Percentiles rank a stretch among this genome's conserved stretches.
Conservation (phyloP, 148 eudicot genomes). For the Persicaria tinctoria region DNA sequence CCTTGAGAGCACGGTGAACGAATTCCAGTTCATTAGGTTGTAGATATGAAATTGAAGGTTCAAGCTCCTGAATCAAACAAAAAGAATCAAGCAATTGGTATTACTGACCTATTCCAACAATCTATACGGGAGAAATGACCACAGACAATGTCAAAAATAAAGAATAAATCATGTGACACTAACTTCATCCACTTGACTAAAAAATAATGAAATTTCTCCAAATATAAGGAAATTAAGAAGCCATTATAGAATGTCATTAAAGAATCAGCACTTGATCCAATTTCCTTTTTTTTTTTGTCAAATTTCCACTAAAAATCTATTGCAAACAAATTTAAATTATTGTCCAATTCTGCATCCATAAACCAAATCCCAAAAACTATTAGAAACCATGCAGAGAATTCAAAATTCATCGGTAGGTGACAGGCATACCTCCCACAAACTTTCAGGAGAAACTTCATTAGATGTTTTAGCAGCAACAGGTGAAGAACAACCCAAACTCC, state of each 20-base stretch:
- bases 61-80: constrained; percentile 60
- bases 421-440: constrained; percentile 83
- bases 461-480: constrained; percentile 34
- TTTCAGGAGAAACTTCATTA: constrained; percentile 53
- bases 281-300: neutral
- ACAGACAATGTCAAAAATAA: neutral
- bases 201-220: neutral
- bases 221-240: neutral
- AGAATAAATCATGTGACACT: neutral
- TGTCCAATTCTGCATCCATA: neutral
- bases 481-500: constrained; percentile 51
- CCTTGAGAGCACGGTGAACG: constrained; percentile 69
- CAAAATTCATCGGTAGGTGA: neutral
- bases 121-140: neutral
- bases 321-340: neutral
- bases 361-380: neutral
- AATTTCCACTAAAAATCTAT: neutral
- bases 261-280: neutral
- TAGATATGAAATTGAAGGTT: constrained; percentile 70
- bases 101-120: neutral
- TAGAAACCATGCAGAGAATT: neutral
- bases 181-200: neutral
- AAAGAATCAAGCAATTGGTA: constrained; percentile 12
- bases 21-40: constrained; percentile 55
- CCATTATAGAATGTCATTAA: neutral